These are phyloP conservation scores for Musa acuminata DNA, from an alignment of 176 grass and related monocot species.

Conservation along the genomic window DNA sequence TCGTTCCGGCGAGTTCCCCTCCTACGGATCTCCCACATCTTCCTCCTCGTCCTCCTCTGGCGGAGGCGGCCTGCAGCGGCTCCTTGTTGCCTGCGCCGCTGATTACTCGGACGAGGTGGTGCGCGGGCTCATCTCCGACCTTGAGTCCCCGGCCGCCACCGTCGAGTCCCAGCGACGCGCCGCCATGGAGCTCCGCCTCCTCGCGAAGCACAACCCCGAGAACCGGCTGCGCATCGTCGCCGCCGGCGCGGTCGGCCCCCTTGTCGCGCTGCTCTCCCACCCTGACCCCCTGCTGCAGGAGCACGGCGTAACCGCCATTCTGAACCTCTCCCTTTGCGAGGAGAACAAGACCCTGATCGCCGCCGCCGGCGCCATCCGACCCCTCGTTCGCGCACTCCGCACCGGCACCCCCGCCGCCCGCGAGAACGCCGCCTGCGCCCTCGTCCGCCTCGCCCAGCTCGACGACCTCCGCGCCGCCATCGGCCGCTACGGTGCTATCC, in stretches of 20 bases:
- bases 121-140: neutral
- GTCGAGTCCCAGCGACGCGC: slow-evolving; percentile 8
- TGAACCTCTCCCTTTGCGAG: slow-evolving; percentile 9
- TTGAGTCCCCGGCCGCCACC: neutral
- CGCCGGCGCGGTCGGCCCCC: slow-evolving; percentile 3
- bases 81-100: neutral
- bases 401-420: slow-evolving; percentile 5
- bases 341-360: slow-evolving; percentile 7
- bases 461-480: neutral
- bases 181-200: slow-evolving; percentile 8
- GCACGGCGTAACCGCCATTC: slow-evolving; percentile 14
- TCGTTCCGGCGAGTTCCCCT: slow-evolving; percentile 7
- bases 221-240: slow-evolving; percentile 3
- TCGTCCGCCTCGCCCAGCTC: neutral
- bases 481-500: slow-evolving; percentile 10
- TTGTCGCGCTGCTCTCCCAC: slow-evolving; percentile 7
- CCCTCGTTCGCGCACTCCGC: slow-evolving; percentile 6
- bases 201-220: slow-evolving; percentile 14
- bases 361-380: slow-evolving; percentile 6
- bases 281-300: neutral
- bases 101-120: slow-evolving; percentile 1
- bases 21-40: neutral
- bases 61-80: neutral
- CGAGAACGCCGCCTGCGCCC: slow-evolving; percentile 10
- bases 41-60: neutral